Evolutionary conservation across 2,329 filamentous ascomycete species (phyloP).

Genomic region (Arthrobotrys musiformis): DNA sequence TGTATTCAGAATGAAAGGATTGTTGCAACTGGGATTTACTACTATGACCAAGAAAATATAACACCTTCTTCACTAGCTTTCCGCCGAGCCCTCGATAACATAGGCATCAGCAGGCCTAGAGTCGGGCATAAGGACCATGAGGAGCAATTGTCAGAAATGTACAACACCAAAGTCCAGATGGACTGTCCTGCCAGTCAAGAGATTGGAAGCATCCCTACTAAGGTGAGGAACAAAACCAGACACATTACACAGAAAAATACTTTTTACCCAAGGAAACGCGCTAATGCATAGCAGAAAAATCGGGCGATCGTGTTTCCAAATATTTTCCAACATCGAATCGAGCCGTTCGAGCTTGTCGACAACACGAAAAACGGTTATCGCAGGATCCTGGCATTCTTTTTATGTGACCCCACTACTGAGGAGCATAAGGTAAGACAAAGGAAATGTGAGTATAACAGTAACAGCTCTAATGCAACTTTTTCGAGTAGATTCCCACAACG

Average conservation of each 20-base stretch:
- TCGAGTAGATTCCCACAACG: neutral
- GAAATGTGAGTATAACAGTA: neutral
- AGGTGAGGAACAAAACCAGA: neutral
- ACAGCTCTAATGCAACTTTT: neutral
- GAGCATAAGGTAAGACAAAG: slow-evolving; percentile 7
- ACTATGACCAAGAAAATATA: slow-evolving; percentile 23
- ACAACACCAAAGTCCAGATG: neutral
- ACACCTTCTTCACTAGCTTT: neutral
- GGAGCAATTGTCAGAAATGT: neutral
- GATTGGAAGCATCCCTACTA: slow-evolving; percentile 4
- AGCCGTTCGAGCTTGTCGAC: slow-evolving; percentile 67
- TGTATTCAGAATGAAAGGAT: slow-evolving; percentile 32
- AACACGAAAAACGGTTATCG: slow-evolving; percentile 67
- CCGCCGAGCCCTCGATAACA: neutral
- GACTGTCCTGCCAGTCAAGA: neutral
- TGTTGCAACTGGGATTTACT: slow-evolving; percentile 19
- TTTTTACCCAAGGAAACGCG: too few relatives aligned
- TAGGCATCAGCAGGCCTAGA: neutral
- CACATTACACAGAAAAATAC: neutral
- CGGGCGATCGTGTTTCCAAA: slow-evolving; percentile 71
- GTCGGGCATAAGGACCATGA: neutral
- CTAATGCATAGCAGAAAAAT: slow-evolving; percentile 59
- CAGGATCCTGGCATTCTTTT: slow-evolving; percentile 70
- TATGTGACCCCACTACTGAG: slow-evolving; percentile 68
- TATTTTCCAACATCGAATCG: slow-evolving; percentile 67